A percentile compares a stretch with the other conserved stretches of the same genome.
phyloP scores from a whole-genome alignment of 352 stramenopile species.

The Saprolegnia parasitica region DNA sequence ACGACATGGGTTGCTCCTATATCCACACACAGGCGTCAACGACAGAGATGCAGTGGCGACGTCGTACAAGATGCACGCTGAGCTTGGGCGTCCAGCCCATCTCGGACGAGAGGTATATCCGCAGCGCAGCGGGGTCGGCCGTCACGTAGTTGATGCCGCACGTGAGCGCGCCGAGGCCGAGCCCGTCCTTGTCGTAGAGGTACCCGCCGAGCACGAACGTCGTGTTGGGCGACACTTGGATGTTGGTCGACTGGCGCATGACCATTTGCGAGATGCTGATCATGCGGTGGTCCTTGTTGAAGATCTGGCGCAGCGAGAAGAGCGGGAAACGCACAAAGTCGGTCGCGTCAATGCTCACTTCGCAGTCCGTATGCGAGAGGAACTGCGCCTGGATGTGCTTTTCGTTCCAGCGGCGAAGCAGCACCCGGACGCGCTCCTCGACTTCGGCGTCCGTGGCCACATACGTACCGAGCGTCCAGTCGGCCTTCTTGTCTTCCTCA shows the following conservation, averaged over 20 bases:
- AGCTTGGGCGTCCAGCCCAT: conserved; percentile 74
- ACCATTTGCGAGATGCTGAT: conserved; percentile 52
- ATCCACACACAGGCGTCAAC: background rate
- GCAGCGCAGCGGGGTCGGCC: conserved; percentile 55
- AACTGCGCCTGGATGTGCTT: conserved; percentile 70
- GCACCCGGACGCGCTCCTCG: conserved; percentile 48
- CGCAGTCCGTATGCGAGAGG: conserved; percentile 74
- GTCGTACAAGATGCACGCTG: conserved; percentile 23
- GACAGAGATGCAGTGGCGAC: background rate
- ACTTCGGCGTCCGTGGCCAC: conserved; percentile 30
- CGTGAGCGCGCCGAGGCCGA: conserved; percentile 70
- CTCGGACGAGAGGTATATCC: conserved; percentile 57
- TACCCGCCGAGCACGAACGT: conserved; percentile 71
- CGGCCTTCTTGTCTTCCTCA: conserved; percentile 55
- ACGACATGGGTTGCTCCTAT: conserved; percentile 55
- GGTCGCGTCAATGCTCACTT: conserved; percentile 71
- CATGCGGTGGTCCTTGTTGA: conserved; percentile 30
- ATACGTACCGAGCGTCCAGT: conserved; percentile 29
- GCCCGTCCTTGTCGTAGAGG: conserved; percentile 72
- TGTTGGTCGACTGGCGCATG: conserved; percentile 67
- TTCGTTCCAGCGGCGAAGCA: conserved; percentile 62
- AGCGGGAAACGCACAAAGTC: conserved; percentile 57
- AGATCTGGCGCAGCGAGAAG: conserved; percentile 38
- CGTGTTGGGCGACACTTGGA: conserved; percentile 52
- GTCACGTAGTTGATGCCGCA: conserved; percentile 59